Percentiles rank a stretch among this genome's conserved stretches.
These are phyloP conservation scores for Pharus latifolius DNA, from an alignment of 176 grass and related monocot species.

Conservation along the genomic window DNA sequence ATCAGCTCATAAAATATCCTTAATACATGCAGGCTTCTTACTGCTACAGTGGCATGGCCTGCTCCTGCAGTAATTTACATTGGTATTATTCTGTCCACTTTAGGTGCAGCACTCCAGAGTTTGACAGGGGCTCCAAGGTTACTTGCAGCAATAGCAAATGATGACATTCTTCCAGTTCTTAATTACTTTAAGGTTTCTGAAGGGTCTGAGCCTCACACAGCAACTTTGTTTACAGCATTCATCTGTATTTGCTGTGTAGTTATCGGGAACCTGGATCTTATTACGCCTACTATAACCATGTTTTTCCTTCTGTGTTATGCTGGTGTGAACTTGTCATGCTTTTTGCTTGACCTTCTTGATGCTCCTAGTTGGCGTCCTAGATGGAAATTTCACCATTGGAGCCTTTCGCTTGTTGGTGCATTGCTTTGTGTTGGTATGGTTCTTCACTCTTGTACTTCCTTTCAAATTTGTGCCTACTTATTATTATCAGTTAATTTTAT, in stretches of 20 bases:
- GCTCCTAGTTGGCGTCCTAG: constrained; percentile 98
- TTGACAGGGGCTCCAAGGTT: constrained; percentile 92
- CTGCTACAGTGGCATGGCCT: constrained; percentile 93
- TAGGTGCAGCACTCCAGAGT: constrained; percentile 92
- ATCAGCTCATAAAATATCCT: constrained; percentile 22
- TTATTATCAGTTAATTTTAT: neutral
- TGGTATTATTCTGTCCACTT: constrained; percentile 92
- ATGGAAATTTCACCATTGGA: constrained; percentile 99
- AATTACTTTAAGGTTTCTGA: constrained; percentile 93
- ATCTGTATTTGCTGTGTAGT: constrained; percentile 87
- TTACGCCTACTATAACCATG: constrained; percentile 97
- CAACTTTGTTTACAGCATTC: constrained; percentile 86
- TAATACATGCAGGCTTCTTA: constrained; percentile 65
- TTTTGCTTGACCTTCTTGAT: constrained; percentile 93
- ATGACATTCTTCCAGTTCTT: constrained; percentile 93
- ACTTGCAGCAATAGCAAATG: constrained; percentile 94
- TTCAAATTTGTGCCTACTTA: neutral
- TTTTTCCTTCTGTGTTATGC: constrained; percentile 97
- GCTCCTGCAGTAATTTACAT: constrained; percentile 87
- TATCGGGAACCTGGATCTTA: constrained; percentile 91
- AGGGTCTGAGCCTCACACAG: constrained; percentile 68
- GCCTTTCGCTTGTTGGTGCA: constrained; percentile 90
- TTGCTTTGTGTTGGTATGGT: constrained; percentile 82
- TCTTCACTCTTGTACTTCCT: neutral
- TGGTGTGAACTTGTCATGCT: constrained; percentile 92